Evolutionary conservation across 331 rosid genomes (phyloP), one percentile per base, ranked within the genome.

Genomic region (Telfairia occidentalis): DNA sequence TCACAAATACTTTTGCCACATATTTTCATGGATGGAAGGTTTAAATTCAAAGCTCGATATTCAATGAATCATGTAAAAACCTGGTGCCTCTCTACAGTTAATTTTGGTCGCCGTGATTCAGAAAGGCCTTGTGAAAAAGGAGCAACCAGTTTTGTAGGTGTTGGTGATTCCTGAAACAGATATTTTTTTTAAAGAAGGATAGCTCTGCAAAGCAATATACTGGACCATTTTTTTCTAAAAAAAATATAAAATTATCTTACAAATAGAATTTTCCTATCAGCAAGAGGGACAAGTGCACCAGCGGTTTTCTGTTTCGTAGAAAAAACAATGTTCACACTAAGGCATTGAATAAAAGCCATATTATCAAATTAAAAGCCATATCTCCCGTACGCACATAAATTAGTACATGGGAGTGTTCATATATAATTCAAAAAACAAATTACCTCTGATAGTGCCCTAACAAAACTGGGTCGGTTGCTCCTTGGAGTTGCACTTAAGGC

Each of bases 151-250:
- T 92, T 95, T 76, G 97, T 84, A 30, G 97, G 97, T 9, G 99
- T 92, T 53, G 99, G 96, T 61, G 97, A 84, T 78, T 92, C 99
- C 99, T 95, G 84, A 88, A 81, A 66, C 50, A 76, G 77, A 79
- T 30, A 15, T 59, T 1, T 24, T 34, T 12, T 70, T 19, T 21
- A 34, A 26, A 55, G 71, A 48, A 74, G 8, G 67, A 48, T 59
- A 71, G 40, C 73, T 29, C 28, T 61, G 66, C 6, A 40, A 15
- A 24, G 26, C 49, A 61, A 77, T 64, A 38, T 76, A 67, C 63
- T 72, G 49, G 37, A 46, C 77, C 13, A 12, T 10, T 66, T 10
- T n/a, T n/a, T n/a, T n/a, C 12, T 58, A 12, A 50, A 21, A n/a
- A n/a, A 11, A 1, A 21, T 15, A 79, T 23, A 81, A 30, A 50